These are phyloP conservation scores for Trichoderma sp. DNA, from an alignment of 2,329 filamentous ascomycete species.

Conservation along the genomic window DNA sequence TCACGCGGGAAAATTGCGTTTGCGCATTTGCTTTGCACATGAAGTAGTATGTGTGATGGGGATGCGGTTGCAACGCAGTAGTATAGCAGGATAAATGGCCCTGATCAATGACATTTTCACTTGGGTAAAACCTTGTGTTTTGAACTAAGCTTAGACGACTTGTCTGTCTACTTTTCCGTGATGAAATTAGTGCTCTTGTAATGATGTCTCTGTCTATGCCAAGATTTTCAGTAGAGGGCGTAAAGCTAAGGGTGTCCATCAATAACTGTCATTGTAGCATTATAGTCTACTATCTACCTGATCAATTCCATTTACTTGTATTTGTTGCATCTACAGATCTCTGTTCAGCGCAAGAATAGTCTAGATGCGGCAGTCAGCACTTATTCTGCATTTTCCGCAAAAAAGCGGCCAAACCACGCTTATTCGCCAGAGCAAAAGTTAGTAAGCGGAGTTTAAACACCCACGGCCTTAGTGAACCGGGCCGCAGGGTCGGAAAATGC, in stretches of 20 bases:
- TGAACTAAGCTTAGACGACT: neutral
- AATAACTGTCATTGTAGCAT: too few species aligned
- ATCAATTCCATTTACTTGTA: too few species aligned
- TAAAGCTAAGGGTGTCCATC: neutral
- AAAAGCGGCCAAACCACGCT: neutral
- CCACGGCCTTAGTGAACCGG: neutral
- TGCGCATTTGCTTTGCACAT: neutral
- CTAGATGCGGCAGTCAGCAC: neutral
- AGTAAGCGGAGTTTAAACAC: neutral
- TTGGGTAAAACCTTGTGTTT: constrained; percentile 1
- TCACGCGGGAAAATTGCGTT: neutral
- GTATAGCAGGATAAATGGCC: neutral
- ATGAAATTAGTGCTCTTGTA: neutral
- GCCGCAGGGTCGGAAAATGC: neutral
- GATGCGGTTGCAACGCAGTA: neutral
- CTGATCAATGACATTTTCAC: constrained; percentile 23
- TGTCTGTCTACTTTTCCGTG: neutral
- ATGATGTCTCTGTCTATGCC: neutral
- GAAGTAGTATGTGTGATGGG: neutral
- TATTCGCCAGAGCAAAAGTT: neutral
- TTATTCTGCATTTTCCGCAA: neutral
- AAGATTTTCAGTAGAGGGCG: neutral
- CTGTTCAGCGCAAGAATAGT: neutral
- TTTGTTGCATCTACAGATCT: neutral
- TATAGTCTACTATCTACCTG: too few species aligned